Conservation (phyloP, 192 early-diverging fungal genomes). For the Rhizoclosmatium globosum region DNA sequence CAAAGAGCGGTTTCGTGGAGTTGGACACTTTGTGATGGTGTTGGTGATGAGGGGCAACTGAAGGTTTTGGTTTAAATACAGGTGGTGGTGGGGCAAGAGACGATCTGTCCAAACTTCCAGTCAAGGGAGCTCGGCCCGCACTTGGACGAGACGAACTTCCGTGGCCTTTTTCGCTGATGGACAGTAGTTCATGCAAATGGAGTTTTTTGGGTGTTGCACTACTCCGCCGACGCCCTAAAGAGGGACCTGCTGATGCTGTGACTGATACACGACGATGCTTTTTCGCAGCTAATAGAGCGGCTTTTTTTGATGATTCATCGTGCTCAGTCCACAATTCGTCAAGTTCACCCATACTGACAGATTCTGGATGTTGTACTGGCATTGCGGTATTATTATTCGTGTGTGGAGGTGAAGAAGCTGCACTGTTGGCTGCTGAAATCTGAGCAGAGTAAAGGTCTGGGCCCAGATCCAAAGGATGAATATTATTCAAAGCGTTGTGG, state of each 20-base stretch:
- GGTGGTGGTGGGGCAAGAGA: not conserved
- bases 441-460: constrained; percentile 23
- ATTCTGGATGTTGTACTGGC: constrained; percentile 30
- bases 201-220: not conserved
- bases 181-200: not conserved
- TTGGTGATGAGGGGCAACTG: not conserved
- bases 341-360: constrained; percentile 32
- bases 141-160: not conserved
- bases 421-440: not conserved
- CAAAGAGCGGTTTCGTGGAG: not conserved
- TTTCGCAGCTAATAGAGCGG: not conserved
- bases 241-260: not conserved
- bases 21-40: not conserved
- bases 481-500: not conserved
- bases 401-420: not conserved
- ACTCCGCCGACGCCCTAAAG: not conserved
- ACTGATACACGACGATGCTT: not conserved
- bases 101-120: constrained; percentile 2
- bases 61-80: constrained; percentile 3
- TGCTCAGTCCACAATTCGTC: constrained; percentile 31
- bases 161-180: constrained; percentile 13
- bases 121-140: not conserved
- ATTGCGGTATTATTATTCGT: not conserved
- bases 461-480: constrained; percentile 27
- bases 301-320: constrained; percentile 11